These are phyloP conservation scores for Fistulinella cinereoalba DNA, from an alignment of 1,284 basidiomycete genomes.

Conservation along the genomic window DNA sequence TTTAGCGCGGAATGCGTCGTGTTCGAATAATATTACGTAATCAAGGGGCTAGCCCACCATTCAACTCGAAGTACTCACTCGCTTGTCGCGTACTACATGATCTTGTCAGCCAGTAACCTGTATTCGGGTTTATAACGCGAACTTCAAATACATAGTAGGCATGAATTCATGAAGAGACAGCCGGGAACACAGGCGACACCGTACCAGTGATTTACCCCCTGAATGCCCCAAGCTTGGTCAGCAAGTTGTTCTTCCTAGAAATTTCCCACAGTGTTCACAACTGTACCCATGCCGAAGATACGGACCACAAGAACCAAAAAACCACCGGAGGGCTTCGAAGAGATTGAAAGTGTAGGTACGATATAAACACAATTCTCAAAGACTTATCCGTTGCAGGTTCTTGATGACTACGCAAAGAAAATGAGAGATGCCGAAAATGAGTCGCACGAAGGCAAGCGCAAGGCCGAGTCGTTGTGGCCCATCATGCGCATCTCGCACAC, in stretches of 20 bases:
- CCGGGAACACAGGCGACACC: too few species aligned
- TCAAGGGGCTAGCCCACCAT: not conserved
- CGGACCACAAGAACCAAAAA: conserved; percentile 91
- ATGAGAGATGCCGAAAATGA: conserved; percentile 98
- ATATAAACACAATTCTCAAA: not conserved
- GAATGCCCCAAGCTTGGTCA: too few species aligned
- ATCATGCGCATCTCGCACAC: conserved; percentile 98
- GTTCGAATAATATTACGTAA: conserved; percentile 26
- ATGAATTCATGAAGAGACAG: too few species aligned
- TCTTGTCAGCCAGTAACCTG: too few species aligned
- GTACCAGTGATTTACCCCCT: too few species aligned
- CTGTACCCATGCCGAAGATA: conserved; percentile 85
- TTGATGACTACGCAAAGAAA: conserved; percentile 94
- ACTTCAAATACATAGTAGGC: too few species aligned
- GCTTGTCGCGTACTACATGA: too few species aligned
- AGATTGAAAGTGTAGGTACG: conserved; percentile 74
- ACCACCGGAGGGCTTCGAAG: conserved; percentile 97
- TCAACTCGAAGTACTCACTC: too few species aligned
- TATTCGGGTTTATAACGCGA: too few species aligned
- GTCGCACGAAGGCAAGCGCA: conserved; percentile 96
- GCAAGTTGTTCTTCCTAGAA: not conserved
- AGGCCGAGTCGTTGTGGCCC: conserved; percentile 96
- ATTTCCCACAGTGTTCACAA: conserved; percentile 22
- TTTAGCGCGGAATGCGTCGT: conserved; percentile 5
- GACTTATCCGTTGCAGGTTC: conserved; percentile 52